Evolutionary conservation across 176 grass and related monocot genomes (phyloP).

Genomic region (Typha latifolia): DNA sequence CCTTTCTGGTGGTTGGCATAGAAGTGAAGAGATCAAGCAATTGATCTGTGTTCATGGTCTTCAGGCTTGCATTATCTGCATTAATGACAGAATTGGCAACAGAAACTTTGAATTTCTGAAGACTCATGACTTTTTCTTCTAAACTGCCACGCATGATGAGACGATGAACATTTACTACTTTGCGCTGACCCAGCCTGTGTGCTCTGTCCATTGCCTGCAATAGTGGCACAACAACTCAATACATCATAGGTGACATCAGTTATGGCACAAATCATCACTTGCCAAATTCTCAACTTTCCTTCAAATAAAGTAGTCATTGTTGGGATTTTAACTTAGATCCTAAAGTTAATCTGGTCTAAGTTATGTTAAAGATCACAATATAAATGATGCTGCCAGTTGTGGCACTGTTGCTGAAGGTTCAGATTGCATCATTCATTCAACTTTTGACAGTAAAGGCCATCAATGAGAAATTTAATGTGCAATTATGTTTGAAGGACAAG

Average conservation of each 20-base stretch:
- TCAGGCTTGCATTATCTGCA: conserved; percentile 80
- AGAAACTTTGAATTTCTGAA: conserved; percentile 95
- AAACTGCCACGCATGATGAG: conserved; percentile 92
- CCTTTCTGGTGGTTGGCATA: conserved; percentile 67
- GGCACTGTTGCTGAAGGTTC: no score
- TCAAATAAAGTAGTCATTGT: no score
- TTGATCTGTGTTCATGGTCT: conserved; percentile 95
- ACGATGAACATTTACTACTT: conserved; percentile 94
- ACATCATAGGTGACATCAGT: neutral
- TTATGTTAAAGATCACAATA: no score
- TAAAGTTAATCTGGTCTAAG: no score
- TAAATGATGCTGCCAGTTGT: no score
- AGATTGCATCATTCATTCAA: no score
- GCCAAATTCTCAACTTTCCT: no score
- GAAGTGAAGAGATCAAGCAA: conserved; percentile 92
- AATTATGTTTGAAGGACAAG: no score
- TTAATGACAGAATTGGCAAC: conserved; percentile 92
- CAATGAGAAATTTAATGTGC: no score
- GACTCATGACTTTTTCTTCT: conserved; percentile 98
- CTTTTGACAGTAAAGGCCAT: no score
- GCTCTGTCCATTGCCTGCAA: conserved; percentile 98
- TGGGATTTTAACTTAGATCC: no score
- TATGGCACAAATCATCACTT: no score
- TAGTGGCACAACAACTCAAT: conserved; percentile 2
- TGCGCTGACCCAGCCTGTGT: conserved; percentile 81